Base-by-base conservation (phyloP, 2,329 filamentous ascomycete species). In the Clathrospora elynae region DNA sequence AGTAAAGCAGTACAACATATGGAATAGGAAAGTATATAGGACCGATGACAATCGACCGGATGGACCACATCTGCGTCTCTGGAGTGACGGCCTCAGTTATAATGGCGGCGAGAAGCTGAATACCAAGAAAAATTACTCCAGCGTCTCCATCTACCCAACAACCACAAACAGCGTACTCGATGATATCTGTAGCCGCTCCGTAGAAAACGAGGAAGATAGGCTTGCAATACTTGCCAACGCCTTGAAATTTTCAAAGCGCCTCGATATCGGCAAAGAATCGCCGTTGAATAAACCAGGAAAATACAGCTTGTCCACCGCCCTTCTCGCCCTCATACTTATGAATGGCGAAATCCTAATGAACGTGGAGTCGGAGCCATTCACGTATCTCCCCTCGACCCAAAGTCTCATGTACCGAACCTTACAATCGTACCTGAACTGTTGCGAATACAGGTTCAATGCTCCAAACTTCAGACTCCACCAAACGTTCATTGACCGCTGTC, bases 1-100 rank as follows among this genome's bases (percentile, higher is more conserved):
- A 26, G 37, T 40, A 5, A 57, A 54, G 39, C 53, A 59, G 28
- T 61, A 61, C 42, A 56, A 55, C 11, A 53, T 57, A 13, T 59
- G 25, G 25, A 55, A 55, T 30, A 48, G 44, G 26, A 38, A 17
- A 13, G 16, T 25, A 9, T 23, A 42, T 17, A 35, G 18, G 2
- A 22, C 2, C 5, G 3, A 18, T 11, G 16, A 10, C 17, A 11
- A 7, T 10, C n/a, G 5, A n/a, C 9, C 22, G 20, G 5, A 23
- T 2, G 17, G 23, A 5, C 13, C 18, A 14, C 8, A 17, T 29
- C 8, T 13, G 13, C 17, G 9, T 14, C 4, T n/a, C 2, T 24
- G 35, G 32, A 42, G 29, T 5, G 25, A 28, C 5, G n/a, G 28
- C 11, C 3, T 13, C 3, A 9, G 16, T n/a, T 9, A 14, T 24